These are phyloP conservation scores for Arxiozyma bovina DNA, from an alignment of 1,139 yeast genomes.

Conservation along the genomic window DNA sequence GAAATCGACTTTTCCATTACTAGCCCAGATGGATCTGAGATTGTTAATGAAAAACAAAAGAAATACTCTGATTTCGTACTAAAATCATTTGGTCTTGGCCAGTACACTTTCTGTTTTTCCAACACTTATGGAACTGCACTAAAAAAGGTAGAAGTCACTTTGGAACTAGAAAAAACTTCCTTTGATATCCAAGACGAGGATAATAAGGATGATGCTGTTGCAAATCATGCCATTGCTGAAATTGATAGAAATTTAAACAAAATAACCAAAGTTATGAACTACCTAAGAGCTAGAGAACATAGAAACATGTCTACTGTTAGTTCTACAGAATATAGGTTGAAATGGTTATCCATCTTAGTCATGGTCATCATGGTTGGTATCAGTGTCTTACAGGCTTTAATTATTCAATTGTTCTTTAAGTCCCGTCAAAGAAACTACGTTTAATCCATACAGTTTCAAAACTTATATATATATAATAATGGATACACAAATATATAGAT, in stretches of 20 bases:
- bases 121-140: conserved; percentile 58
- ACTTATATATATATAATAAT: background rate
- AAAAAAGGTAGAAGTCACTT: conserved; percentile 57
- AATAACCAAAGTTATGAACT: conserved; percentile 50
- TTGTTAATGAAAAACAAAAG: conserved; percentile 43
- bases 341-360: conserved; percentile 53
- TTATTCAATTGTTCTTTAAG: conserved; percentile 42
- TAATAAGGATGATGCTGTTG: conserved; percentile 45
- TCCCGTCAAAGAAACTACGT: conserved; percentile 36
- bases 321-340: conserved; percentile 56
- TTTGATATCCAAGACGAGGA: conserved; percentile 26
- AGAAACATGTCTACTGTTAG: conserved; percentile 64
- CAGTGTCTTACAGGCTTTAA: conserved; percentile 53
- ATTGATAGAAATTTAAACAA: conserved; percentile 54
- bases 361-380: conserved; percentile 57
- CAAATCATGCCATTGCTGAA: conserved; percentile 48
- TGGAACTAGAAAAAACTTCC: conserved; percentile 44
- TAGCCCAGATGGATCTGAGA: conserved; percentile 50
- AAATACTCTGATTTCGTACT: conserved; percentile 53
- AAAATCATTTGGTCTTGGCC: conserved; percentile 49
- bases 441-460: conserved; percentile 7
- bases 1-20: conserved; percentile 57
- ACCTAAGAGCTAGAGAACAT: conserved; percentile 64
- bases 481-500: background rate
- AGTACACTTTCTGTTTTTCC: conserved; percentile 58